Conservation (phyloP, 345 rosid species). For the Luvunga scandens region DNA sequence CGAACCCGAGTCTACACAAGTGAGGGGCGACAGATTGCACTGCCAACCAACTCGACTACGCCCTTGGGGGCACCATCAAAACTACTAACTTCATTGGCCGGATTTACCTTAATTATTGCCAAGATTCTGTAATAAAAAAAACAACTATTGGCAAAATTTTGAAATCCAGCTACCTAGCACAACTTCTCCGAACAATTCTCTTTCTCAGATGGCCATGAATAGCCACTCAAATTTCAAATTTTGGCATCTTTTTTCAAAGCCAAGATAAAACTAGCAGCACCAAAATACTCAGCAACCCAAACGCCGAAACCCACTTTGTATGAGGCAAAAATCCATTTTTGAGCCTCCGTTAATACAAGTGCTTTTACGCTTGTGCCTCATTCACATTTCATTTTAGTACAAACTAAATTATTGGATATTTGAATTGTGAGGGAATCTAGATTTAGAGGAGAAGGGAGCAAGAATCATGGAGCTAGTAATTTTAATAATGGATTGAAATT, state of each 20-base stretch:
- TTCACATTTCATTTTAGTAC: neutral
- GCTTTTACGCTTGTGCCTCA: constrained; percentile 5
- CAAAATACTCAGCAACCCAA: constrained; percentile 43
- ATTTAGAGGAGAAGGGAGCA: neutral
- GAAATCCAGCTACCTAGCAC: constrained; percentile 62
- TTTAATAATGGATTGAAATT: neutral
- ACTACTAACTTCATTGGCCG: too few species aligned
- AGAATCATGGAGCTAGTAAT: neutral
- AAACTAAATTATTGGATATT: neutral
- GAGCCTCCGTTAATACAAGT: neutral
- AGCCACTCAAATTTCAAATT: constrained; percentile 1
- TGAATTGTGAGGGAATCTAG: neutral
- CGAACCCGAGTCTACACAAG: too few species aligned
- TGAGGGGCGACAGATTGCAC: too few species aligned
- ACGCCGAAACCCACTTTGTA: constrained; percentile 35
- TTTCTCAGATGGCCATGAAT: constrained; percentile 18
- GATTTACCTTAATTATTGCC: too few species aligned
- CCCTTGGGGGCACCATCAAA: too few species aligned
- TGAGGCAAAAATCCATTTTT: constrained; percentile 23
- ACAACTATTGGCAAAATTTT: constrained; percentile 78
- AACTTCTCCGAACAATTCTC: constrained; percentile 22
- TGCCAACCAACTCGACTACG: too few species aligned
- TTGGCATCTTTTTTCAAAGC: constrained; percentile 47
- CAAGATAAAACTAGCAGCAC: constrained; percentile 46
- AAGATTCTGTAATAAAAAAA: constrained; percentile 62